A percentile compares a stretch with the other conserved stretches of the same genome.
Evolutionary conservation across 495 filamentous ascomycete species (phyloP).

Genomic region (Xylaria sp.): DNA sequence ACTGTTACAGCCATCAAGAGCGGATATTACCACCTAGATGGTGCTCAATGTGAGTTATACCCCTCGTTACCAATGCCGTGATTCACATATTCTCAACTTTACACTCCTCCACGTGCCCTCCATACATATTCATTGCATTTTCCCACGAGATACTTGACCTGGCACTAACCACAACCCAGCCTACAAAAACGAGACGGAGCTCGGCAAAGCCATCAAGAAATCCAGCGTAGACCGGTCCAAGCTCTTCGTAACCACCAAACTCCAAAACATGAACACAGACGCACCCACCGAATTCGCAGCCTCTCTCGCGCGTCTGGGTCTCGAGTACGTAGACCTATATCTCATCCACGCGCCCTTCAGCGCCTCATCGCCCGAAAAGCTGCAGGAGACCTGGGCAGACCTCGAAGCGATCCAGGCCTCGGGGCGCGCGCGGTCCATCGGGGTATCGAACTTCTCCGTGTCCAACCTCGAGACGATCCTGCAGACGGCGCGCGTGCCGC

Average conservation of each 20-base stretch:
- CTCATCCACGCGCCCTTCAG: conserved; percentile 81
- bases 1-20: conserved; percentile 72
- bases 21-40: conserved; percentile 80
- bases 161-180: conserved; percentile 47
- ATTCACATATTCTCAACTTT: background rate
- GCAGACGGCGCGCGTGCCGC: conserved; percentile 66
- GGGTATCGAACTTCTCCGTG: conserved; percentile 81
- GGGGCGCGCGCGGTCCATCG: conserved; percentile 78
- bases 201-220: conserved; percentile 76
- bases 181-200: conserved; percentile 80
- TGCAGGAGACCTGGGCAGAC: conserved; percentile 75
- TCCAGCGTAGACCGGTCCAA: conserved; percentile 68
- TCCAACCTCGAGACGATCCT: conserved; percentile 72
- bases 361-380: conserved; percentile 63
- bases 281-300: conserved; percentile 73
- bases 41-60: conserved; percentile 65
- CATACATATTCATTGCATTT: background rate
- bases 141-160: too few species aligned
- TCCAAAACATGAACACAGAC: conserved; percentile 57
- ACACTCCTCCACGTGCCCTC: background rate
- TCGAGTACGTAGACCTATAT: conserved; percentile 87
- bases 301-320: conserved; percentile 75
- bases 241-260: conserved; percentile 81
- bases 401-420: conserved; percentile 76
- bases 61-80: background rate